phyloP scores from a whole-genome alignment of 2,329 filamentous ascomycete genomes.

The Fusarium sp. region DNA sequence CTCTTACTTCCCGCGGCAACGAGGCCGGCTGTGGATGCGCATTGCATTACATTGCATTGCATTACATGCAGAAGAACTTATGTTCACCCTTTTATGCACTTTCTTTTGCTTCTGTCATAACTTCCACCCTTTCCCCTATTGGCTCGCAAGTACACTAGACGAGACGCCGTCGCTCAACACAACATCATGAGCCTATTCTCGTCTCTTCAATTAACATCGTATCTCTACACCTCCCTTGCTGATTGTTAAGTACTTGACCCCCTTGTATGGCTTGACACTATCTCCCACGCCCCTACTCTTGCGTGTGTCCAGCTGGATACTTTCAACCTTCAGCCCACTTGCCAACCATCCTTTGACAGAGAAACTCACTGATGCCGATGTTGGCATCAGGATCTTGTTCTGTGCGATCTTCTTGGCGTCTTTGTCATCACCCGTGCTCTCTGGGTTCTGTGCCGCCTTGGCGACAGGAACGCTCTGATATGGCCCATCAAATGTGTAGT shows the following conservation, averaged over 20 bases:
- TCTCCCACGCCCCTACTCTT: slow-evolving; percentile 89
- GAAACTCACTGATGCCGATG: slow-evolving; percentile 80
- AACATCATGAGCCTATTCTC: slow-evolving; percentile 23
- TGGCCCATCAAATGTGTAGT: slow-evolving; percentile 68
- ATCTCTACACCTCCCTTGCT: slow-evolving; percentile 75
- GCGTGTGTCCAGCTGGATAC: slow-evolving; percentile 77
- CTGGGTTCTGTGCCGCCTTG: slow-evolving; percentile 53
- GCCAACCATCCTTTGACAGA: slow-evolving; percentile 77
- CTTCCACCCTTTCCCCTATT: slow-evolving; percentile 8
- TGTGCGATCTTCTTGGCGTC: slow-evolving; percentile 72
- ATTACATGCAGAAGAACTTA: background rate
- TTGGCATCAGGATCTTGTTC: slow-evolving; percentile 84
- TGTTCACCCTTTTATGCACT: background rate
- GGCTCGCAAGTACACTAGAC: slow-evolving; percentile 17
- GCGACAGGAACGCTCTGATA: slow-evolving; percentile 64
- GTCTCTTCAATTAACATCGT: slow-evolving; percentile 61
- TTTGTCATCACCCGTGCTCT: slow-evolving; percentile 57
- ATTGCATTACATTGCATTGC: slow-evolving; percentile 7
- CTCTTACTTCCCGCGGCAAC: slow-evolving; percentile 32
- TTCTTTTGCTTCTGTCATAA: slow-evolving; percentile 23
- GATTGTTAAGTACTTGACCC: slow-evolving; percentile 94
- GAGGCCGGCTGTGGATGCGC: slow-evolving; percentile 20
- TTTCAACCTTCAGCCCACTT: slow-evolving; percentile 76
- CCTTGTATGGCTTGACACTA: slow-evolving; percentile 94
- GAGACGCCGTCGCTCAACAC: slow-evolving; percentile 3